A percentile compares a stretch with the other conserved stretches of the same genome.
Conservation (phyloP, 352 stramenopile genomes). For the Salisapilia sapeloensis region DNA sequence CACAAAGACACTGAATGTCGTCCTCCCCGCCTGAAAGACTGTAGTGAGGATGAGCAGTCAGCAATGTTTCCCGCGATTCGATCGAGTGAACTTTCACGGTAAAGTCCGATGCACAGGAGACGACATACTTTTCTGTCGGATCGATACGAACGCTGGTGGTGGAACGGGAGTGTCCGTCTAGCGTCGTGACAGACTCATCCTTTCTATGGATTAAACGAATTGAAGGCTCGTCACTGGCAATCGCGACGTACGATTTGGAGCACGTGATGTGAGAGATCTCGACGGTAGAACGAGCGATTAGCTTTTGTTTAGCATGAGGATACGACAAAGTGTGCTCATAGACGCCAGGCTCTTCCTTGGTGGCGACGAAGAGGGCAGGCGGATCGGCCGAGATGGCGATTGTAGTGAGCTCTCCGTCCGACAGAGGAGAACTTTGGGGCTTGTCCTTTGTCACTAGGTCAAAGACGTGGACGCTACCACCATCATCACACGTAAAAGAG, state of each 20-base stretch:
- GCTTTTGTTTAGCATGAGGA: conserved; percentile 19
- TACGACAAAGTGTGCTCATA: conserved; percentile 55
- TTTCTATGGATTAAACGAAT: conserved; percentile 45
- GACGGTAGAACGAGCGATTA: conserved; percentile 55
- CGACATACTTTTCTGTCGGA: conserved; percentile 38
- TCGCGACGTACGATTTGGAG: conserved; percentile 33
- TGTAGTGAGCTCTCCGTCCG: conserved; percentile 46
- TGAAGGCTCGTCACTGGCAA: conserved; percentile 56
- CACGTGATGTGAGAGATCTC: conserved; percentile 55
- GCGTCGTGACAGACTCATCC: conserved; percentile 38
- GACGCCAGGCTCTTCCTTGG: conserved; percentile 51
- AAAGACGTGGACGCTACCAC: no score
- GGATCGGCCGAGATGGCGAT: conserved; percentile 52
- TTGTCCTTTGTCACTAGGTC: no score
- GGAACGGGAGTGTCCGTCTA: conserved; percentile 36
- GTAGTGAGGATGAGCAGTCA: no score
- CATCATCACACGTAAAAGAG: no score
- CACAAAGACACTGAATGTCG: conserved; percentile 40
- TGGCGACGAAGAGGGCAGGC: conserved; percentile 40
- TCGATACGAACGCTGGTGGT: conserved; percentile 67
- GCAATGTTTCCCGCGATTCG: no score
- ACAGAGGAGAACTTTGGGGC: no score
- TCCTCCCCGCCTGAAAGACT: no score
- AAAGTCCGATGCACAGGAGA: no score
- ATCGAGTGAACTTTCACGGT: no score